These are phyloP conservation scores for Chaetomium globosum DNA, from an alignment of 2,329 filamentous ascomycete species.

Conservation along the genomic window DNA sequence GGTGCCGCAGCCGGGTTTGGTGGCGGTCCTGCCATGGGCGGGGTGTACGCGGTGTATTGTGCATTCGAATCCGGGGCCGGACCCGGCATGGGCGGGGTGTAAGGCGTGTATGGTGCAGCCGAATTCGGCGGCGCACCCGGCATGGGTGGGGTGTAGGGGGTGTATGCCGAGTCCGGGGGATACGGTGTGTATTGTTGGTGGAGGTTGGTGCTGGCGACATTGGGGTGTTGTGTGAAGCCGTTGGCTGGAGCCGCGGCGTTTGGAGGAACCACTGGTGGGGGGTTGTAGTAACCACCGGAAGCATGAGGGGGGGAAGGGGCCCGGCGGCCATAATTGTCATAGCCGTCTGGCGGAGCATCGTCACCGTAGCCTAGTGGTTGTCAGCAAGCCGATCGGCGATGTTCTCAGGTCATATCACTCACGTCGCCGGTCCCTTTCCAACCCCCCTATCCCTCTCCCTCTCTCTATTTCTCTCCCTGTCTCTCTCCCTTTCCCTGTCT, in stretches of 20 bases:
- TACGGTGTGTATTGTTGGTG: constrained; percentile 42
- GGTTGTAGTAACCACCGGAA: constrained; percentile 54
- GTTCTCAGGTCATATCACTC: constrained; percentile 30
- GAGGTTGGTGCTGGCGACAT: constrained; percentile 41
- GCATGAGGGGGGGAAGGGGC: constrained; percentile 54
- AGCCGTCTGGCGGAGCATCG: constrained; percentile 42
- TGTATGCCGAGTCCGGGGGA: constrained; percentile 40
- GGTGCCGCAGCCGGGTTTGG: constrained; percentile 35
- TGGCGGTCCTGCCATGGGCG: constrained; percentile 44
- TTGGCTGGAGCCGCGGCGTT: constrained; percentile 25
- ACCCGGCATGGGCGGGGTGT: not conserved
- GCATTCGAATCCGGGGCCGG: constrained; percentile 27
- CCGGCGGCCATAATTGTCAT: constrained; percentile 44
- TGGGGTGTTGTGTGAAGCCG: constrained; percentile 46
- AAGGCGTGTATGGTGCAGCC: constrained; percentile 24
- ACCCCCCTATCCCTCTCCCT: constrained; percentile 44
- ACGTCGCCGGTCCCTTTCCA: constrained; percentile 43
- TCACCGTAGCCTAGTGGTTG: constrained; percentile 43
- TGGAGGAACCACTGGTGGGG: constrained; percentile 24
- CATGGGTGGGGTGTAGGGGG: constrained; percentile 46
- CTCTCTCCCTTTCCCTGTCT: constrained; percentile 36
- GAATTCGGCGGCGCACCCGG: constrained; percentile 41
- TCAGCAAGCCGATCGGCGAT: constrained; percentile 24
- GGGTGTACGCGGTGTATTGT: constrained; percentile 44
- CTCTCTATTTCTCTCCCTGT: constrained; percentile 36